Evolutionary conservation across 2,329 filamentous ascomycete species (phyloP), one percentile per base, ranked within the genome.

Genomic region (Geoglossum cookeanum): DNA sequence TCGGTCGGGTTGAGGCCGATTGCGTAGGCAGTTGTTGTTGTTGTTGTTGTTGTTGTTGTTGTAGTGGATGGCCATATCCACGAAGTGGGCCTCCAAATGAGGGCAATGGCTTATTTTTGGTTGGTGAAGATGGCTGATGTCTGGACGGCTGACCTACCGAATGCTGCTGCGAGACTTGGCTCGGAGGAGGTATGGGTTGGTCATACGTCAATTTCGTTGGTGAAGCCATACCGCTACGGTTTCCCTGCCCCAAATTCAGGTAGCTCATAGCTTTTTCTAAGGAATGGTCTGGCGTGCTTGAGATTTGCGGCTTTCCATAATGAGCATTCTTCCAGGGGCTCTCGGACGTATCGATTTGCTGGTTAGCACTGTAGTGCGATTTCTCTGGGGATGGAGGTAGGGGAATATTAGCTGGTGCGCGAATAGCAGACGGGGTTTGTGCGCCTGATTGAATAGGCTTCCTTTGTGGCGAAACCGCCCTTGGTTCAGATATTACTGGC

Each of bases 331-430:
- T 17, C 49, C 49, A 53, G 9, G n/a, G 30, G 37, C 37, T 35
- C 30, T 53, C 49, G 22, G 49, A 17, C 9, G 49, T 22, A 30
- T 53, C 49, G 33, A 37, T n/a, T 3, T 35, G 49, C 6, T 53
- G 49, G 22, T 53, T 53, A 35, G 11, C 35, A 9, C 30, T 37
- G n/a, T 22, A 22, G 13, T n/a, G 56, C 32, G 65, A 64, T 65
- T 80, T 80, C 37, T 74, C 70, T 3, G 80, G 78, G 1, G 80
- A 83, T 15, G 74, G 70, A 22, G 81, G 80, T 30, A 84, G 71
- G 15, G 83, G 75, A 9, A 80, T 72, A 63, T 79, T 84, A 1
- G 76, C 69, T 6, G 83, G 80, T 3, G 27, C 51, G 45, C 47
- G 81, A 81, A 32, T 17, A 15, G 69, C 63, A 9, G 70, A 62